These are phyloP conservation scores for Aspergillus bertholletiae DNA, from an alignment of 495 filamentous ascomycete species.

Conservation along the genomic window DNA sequence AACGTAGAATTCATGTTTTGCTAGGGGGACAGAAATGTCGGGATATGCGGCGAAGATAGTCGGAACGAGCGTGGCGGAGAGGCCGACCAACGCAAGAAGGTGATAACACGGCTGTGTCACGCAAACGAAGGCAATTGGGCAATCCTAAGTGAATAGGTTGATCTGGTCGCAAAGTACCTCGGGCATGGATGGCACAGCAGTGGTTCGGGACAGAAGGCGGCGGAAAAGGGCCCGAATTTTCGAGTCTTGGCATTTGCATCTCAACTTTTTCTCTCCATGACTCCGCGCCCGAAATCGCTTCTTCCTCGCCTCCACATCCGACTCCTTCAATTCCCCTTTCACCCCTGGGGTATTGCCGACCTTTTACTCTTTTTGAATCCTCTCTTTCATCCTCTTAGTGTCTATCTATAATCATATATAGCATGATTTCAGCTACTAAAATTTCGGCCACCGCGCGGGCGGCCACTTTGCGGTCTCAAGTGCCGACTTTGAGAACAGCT, in stretches of 20 bases:
- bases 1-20: conserved; percentile 37
- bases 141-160: not conserved
- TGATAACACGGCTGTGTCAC: not conserved
- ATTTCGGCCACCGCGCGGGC: conserved; percentile 41
- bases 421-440: conserved; percentile 42
- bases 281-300: conserved; percentile 25
- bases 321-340: conserved; percentile 9
- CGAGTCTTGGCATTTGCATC: conserved; percentile 40
- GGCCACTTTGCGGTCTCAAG: conserved; percentile 37
- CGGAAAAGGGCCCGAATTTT: conserved; percentile 41
- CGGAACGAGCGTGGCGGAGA: not conserved
- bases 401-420: conserved; percentile 16
- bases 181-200: conserved; percentile 7
- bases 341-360: conserved; percentile 4
- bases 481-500: conserved; percentile 35
- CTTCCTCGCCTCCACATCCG: conserved; percentile 24
- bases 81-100: not conserved
- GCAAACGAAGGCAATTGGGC: not conserved
- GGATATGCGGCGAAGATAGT: not conserved
- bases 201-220: conserved; percentile 33
- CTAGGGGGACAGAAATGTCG: not conserved
- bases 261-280: conserved; percentile 36
- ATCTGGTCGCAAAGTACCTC: not conserved
- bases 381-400: conserved; percentile 1
- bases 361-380: conserved; percentile 4